Conservation (phyloP, 805 yeast species). For the Zygotorulaspora chibaensis region DNA sequence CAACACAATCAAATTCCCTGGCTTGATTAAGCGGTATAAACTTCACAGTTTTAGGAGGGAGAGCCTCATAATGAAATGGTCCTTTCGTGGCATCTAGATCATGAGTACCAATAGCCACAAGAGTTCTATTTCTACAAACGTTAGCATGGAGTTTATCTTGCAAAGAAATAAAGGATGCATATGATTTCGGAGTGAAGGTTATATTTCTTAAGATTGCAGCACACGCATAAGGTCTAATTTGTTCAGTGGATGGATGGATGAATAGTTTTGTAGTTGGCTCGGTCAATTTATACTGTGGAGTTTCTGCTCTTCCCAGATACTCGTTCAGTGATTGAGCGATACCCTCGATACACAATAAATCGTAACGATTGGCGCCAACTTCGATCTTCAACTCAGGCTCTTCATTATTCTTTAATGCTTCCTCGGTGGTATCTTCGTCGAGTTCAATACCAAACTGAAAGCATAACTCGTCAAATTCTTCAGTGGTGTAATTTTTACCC, state of each 20-base stretch:
- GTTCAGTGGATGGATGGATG: constrained; percentile 67
- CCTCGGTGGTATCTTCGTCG: constrained; percentile 92
- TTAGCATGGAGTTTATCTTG: constrained; percentile 96
- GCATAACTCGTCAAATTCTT: constrained; percentile 95
- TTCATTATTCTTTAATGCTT: constrained; percentile 41
- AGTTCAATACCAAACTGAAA: constrained; percentile 96
- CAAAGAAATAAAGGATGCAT: constrained; percentile 90
- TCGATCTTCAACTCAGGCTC: constrained; percentile 95
- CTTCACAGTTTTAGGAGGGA: constrained; percentile 69
- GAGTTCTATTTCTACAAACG: constrained; percentile 92
- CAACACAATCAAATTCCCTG: constrained; percentile 64
- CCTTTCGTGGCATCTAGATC: constrained; percentile 76
- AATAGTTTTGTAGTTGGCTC: constrained; percentile 65
- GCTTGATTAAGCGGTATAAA: constrained; percentile 74
- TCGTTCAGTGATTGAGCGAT: constrained; percentile 92
- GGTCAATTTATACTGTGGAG: constrained; percentile 64
- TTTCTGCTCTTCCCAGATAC: constrained; percentile 63
- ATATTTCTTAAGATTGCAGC: constrained; percentile 89
- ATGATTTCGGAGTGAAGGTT: constrained; percentile 74
- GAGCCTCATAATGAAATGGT: constrained; percentile 85
- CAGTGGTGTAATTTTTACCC: constrained; percentile 67
- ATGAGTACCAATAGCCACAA: constrained; percentile 98
- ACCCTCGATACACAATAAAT: constrained; percentile 97
- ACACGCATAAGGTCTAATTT: constrained; percentile 87
- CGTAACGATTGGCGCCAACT: constrained; percentile 97